Evolutionary conservation across 805 yeast species (phyloP).

Genomic region (Metschnikowia reukaufii): DNA sequence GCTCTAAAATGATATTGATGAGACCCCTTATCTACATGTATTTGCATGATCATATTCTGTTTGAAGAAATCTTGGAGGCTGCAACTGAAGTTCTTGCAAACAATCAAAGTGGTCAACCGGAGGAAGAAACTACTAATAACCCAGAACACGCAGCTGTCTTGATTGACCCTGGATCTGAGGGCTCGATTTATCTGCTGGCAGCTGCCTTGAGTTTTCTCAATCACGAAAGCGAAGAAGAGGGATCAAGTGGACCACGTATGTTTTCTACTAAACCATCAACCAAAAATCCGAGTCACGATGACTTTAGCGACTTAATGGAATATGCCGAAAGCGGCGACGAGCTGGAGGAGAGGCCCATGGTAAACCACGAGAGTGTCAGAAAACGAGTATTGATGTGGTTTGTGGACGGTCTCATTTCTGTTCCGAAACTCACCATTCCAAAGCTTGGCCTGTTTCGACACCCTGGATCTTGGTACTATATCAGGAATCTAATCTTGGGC

Average conservation of each 20-base stretch:
- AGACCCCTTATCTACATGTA: constrained; percentile 37
- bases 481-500: constrained; percentile 34
- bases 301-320: constrained; percentile 29
- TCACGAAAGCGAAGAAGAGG: neutral
- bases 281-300: constrained; percentile 30
- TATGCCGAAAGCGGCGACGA: constrained; percentile 17
- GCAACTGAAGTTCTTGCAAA: constrained; percentile 15
- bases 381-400: constrained; percentile 28
- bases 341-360: constrained; percentile 14
- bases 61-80: constrained; percentile 30
- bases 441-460: constrained; percentile 39
- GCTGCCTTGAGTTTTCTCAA: constrained; percentile 6
- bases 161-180: constrained; percentile 1
- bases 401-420: constrained; percentile 26
- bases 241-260: neutral
- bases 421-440: constrained; percentile 38
- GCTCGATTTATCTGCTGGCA: constrained; percentile 8
- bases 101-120: neutral
- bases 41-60: constrained; percentile 29
- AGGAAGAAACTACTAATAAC: neutral
- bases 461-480: constrained; percentile 42
- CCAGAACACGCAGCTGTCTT: neutral
- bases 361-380: constrained; percentile 25
- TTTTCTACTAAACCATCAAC: neutral
- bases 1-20: constrained; percentile 33